Evolutionary conservation across 768 basidiomycete genomes (phyloP).

Genomic region (Mycena rosella): DNA sequence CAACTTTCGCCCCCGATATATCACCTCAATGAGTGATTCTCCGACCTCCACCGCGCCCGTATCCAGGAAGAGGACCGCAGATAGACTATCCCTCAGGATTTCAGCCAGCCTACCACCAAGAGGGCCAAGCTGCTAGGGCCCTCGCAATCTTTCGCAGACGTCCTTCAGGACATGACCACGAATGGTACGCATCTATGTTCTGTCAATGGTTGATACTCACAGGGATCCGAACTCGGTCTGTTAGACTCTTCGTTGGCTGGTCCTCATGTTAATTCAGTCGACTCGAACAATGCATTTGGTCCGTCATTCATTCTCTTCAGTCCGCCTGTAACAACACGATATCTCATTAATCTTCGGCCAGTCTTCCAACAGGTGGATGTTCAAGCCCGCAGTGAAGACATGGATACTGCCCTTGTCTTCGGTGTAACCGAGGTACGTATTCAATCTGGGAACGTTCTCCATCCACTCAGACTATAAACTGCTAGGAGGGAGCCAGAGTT

Average conservation of each 20-base stretch:
- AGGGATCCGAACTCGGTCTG: too few relatives aligned
- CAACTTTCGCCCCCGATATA: neutral
- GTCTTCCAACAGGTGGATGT: neutral
- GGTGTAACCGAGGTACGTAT: slow-evolving; percentile 41
- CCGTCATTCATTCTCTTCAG: neutral
- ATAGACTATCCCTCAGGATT: neutral
- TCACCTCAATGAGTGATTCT: neutral
- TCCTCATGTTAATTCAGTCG: neutral
- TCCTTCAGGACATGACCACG: slow-evolving; percentile 26
- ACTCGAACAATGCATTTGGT: neutral
- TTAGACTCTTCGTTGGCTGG: neutral
- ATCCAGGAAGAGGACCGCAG: slow-evolving; percentile 1
- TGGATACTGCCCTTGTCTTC: neutral
- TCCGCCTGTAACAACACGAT: neutral
- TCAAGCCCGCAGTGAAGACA: too few relatives aligned
- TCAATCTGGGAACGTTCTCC: neutral
- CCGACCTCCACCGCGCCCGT: neutral
- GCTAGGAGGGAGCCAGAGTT: neutral
- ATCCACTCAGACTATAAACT: neutral
- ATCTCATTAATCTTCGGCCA: neutral
- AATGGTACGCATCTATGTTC: slow-evolving; percentile 1
- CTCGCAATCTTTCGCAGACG: slow-evolving; percentile 30
- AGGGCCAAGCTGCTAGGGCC: slow-evolving; percentile 8
- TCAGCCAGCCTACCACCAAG: neutral
- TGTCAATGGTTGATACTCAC: neutral